Base-by-base conservation (phyloP, 2,329 filamentous ascomycete species). In the Claviceps sp. region DNA sequence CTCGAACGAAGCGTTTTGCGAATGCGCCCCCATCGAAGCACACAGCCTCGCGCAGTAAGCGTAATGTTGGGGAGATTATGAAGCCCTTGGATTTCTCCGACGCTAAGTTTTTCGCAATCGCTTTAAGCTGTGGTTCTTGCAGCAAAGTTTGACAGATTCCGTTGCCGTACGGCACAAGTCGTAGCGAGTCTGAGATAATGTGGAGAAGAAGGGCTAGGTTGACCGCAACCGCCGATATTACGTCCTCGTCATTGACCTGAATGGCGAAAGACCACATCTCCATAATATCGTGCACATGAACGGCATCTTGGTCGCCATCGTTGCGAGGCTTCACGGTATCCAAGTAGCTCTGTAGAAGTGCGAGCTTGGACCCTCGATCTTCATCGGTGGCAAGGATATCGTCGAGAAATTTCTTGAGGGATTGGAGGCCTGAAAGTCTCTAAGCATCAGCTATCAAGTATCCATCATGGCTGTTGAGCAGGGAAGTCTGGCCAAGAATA, bases 221-320 rank as follows among this genome's bases (percentile, higher is more conserved):
- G 1, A 91, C 86, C 1, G 86, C 82, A 3, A 93, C 81, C 7
- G 87, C 80, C 1, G 89, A 91, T 63, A 93, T 77, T 54, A 96
- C 72, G 51, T 82, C 79, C 54, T 95, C 89, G 59, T 90, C 85
- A 63, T 87, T 88, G 57, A 81, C 81, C 64, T 87, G 83, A 34
- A 82, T 81, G 4, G 86, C 89, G 70, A 86, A 89, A 47, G 81
- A 82, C 91, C 91, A 97, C 54, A 83, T 88, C 60, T 94, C 86
- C 69, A 94, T 86, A 41, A 97, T 71, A 60, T 95, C 88, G 2
- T 77, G 71, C 34, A 97, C 77, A 59, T 84, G 88, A 24, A 83
- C 72, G 6, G 78, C 74, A 52, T 72, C 70, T 52, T 72, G 66
- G 46, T 65, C 63, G 50, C 65, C 62, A 50, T 65, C 62, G 50